These are phyloP conservation scores for Nephelium lappaceum DNA, from an alignment of 345 rosid genomes.

Conservation along the genomic window DNA sequence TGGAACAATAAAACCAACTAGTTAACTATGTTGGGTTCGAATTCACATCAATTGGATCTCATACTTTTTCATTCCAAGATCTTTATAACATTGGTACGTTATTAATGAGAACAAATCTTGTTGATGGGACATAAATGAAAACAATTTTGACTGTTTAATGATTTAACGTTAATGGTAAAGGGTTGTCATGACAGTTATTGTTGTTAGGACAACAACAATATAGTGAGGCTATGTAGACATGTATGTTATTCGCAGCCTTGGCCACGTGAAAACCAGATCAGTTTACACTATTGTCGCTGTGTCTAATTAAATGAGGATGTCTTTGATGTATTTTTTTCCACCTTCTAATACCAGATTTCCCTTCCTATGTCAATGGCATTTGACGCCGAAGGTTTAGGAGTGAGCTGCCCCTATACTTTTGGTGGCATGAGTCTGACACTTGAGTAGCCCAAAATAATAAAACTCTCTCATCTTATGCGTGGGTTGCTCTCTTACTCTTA, in stretches of 20 bases:
- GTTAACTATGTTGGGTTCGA: not conserved
- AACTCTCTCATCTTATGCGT: too few species aligned
- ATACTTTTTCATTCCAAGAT: not conserved
- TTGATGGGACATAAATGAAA: too few species aligned
- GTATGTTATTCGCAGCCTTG: not conserved
- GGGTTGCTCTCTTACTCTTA: too few species aligned
- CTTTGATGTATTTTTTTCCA: not conserved
- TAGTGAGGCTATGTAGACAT: not conserved
- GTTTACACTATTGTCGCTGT: not conserved
- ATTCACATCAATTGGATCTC: not conserved
- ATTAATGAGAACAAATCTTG: not conserved
- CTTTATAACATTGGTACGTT: not conserved
- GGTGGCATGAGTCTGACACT: too few species aligned
- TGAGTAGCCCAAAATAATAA: too few species aligned
- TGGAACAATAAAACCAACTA: not conserved
- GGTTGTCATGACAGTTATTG: too few species aligned
- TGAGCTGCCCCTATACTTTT: too few species aligned
- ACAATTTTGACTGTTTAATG: too few species aligned
- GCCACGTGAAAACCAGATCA: slow-evolving; percentile 4
- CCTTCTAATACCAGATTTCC: too few species aligned
- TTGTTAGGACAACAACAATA: not conserved
- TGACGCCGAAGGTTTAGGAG: too few species aligned
- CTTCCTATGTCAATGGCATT: too few species aligned
- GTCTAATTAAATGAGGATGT: not conserved
- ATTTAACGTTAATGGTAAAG: too few species aligned